phyloP scores from a whole-genome alignment of 495 filamentous ascomycete species.

The Glarea lozoyensis region DNA sequence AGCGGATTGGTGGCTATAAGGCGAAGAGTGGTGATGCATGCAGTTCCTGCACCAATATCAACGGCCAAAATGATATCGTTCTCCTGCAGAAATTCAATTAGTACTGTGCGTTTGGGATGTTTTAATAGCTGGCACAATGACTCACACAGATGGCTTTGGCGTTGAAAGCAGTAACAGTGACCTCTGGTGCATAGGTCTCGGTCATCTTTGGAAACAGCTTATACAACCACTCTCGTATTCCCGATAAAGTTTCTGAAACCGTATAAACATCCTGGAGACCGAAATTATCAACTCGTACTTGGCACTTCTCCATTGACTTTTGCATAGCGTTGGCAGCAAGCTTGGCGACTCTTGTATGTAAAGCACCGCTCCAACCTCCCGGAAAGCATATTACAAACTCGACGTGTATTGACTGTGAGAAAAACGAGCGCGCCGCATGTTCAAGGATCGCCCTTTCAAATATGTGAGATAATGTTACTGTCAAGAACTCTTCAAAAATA shows the following conservation, averaged over 20 bases:
- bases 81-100: too few species aligned
- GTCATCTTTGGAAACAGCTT: too few species aligned
- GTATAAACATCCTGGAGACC: constrained; percentile 8
- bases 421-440: background rate
- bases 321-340: constrained; percentile 2
- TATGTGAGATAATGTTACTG: background rate
- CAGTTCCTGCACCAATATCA: constrained; percentile 9
- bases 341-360: constrained; percentile 5
- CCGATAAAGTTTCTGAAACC: constrained; percentile 6
- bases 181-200: too few species aligned
- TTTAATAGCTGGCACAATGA: too few species aligned
- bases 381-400: constrained; percentile 8
- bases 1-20: constrained; percentile 3
- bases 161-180: too few species aligned
- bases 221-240: constrained; percentile 8
- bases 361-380: constrained; percentile 3
- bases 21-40: constrained; percentile 6
- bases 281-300: constrained; percentile 1
- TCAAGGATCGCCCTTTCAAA: background rate
- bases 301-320: background rate
- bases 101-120: too few species aligned
- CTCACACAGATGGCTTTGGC: too few species aligned
- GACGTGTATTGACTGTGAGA: background rate
- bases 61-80: constrained; percentile 6
- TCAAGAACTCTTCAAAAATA: constrained; percentile 7